Evolutionary conservation across 225 moss, liverwort and hornwort genomes (phyloP), one percentile per base, ranked within the genome.

Genomic region (Anthoceros angustus): DNA sequence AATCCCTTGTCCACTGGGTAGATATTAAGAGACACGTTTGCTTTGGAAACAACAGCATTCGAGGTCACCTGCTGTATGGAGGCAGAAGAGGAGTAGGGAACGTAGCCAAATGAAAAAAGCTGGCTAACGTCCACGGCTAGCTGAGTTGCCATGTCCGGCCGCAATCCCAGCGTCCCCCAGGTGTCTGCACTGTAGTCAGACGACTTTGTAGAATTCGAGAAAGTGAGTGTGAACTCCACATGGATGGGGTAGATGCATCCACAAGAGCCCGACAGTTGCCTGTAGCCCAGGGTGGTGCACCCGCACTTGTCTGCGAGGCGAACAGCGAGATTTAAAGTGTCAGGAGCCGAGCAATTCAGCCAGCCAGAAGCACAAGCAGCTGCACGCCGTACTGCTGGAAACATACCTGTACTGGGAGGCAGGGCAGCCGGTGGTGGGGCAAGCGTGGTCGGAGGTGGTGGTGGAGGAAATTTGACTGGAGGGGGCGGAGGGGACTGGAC

Each of bases 161-260:
- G 93, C 67, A 93, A 93, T 72, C 79, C 79, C 70, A 77, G 72
- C 66, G 80, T 89, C 86, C 89, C 84, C 72, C 89, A 87, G 50
- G 85, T 77, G 46, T 80, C 82, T n/a, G 86, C 76, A 77, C 83
- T 89, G 7, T 79, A 82, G 62, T 89, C 87, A 72, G 86, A 79
- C 43, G 84, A 87, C 79, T 55, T 55, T 23, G 55, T 8, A 18
- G 10, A 7, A 23, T 55, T 55, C n/a, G 55, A 18, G 23, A 55
- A 55, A 55, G 55, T 55, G 18, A 93, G 83, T 42, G 81, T 75
- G 71, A 93, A 86, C 26, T 78, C 79, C 39, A 93, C 70, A 70
- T 84, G 84, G 41, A 93, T 82, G 41, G 93, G 93, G 63, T 86
- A 93, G 50, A 89, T 87, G 76, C 93, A 93, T 38, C 83, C 78